phyloP scores from a whole-genome alignment of 2,329 filamentous ascomycete genomes.

The Fusarium mexicanum region DNA sequence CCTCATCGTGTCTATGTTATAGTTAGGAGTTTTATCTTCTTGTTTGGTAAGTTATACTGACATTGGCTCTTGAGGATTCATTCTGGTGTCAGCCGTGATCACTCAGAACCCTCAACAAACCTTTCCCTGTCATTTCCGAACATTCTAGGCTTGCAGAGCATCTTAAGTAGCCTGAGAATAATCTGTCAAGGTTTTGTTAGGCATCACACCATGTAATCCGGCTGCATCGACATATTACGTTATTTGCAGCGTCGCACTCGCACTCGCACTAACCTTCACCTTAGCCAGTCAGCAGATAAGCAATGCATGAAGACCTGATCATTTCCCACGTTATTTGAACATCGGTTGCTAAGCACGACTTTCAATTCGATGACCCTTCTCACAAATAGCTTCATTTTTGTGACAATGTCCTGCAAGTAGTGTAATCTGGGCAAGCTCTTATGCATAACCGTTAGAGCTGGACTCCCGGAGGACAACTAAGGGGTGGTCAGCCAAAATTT shows the following conservation, averaged over 20 bases:
- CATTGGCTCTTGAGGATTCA: not conserved
- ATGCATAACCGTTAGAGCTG: not conserved
- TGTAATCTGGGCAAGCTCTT: too few species aligned
- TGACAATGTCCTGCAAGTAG: too few species aligned
- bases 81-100: not conserved
- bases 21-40: fast-evolving
- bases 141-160: fast-evolving
- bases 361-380: too few species aligned
- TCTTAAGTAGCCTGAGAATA: not conserved
- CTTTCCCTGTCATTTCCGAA: too few species aligned
- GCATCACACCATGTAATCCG: slow-evolving; percentile 2
- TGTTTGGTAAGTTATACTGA: not conserved
- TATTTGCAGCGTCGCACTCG: not conserved
- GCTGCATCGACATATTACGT: not conserved
- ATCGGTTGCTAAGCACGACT: not conserved
- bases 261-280: not conserved
- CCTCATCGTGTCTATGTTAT: not conserved
- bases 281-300: not conserved
- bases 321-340: not conserved
- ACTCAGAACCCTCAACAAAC: fast-evolving
- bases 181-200: not conserved
- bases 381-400: not conserved
- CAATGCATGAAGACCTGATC: not conserved
- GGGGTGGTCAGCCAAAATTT: not conserved
- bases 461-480: fast-evolving